These are phyloP conservation scores for Fistulina hepatica DNA, from an alignment of 1,284 basidiomycete species.

Conservation along the genomic window DNA sequence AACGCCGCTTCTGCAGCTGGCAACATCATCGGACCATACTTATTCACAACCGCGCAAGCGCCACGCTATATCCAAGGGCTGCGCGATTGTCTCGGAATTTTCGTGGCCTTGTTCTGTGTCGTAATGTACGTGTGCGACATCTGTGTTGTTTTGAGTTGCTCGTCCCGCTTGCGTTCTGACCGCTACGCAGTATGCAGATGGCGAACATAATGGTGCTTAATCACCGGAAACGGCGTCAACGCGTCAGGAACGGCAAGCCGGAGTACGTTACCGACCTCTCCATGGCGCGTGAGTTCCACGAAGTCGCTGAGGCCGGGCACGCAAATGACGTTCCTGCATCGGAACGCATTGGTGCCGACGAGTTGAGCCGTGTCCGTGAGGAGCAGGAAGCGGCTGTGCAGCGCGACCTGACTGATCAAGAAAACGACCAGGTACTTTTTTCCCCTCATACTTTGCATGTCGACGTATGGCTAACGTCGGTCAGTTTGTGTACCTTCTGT, in stretches of 20 bases:
- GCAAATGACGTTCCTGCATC: neutral
- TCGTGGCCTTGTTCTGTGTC: constrained; percentile 8
- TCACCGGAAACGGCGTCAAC: constrained; percentile 7
- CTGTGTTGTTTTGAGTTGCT: neutral
- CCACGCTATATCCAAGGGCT: constrained; percentile 11
- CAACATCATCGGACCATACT: constrained; percentile 14
- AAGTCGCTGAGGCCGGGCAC: constrained; percentile 1
- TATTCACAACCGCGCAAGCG: constrained; percentile 10
- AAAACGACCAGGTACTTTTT: constrained; percentile 11
- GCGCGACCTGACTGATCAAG: constrained; percentile 10
- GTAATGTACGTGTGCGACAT: constrained; percentile 2
- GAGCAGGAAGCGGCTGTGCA: constrained; percentile 7
- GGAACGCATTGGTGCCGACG: neutral
- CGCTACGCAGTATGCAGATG: constrained; percentile 7
- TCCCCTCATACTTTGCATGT: neutral
- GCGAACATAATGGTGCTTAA: constrained; percentile 10
- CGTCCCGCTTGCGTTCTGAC: neutral
- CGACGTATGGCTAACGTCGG: neutral
- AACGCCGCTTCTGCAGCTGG: constrained; percentile 12
- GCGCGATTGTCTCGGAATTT: constrained; percentile 10
- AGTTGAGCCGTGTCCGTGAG: neutral
- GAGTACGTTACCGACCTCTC: constrained; percentile 9
- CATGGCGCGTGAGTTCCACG: constrained; percentile 11
- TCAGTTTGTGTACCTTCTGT: constrained; percentile 1
- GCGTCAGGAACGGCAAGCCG: constrained; percentile 11